phyloP scores from a whole-genome alignment of 2,329 filamentous ascomycete species.

The Colletotrichum sp. region DNA sequence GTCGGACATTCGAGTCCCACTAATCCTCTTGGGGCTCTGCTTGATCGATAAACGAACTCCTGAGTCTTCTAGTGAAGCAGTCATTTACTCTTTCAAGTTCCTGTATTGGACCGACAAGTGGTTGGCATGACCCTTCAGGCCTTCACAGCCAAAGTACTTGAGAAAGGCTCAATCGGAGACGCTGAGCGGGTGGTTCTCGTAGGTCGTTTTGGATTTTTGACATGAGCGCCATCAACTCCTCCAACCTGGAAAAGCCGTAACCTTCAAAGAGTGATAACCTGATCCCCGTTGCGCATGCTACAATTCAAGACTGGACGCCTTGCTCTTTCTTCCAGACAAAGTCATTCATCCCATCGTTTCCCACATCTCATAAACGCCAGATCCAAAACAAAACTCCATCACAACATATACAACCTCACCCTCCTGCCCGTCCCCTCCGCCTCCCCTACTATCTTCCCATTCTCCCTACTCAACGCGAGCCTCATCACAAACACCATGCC shows the following conservation, averaged over 20 bases:
- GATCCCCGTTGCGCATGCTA: background rate
- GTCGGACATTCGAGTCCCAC: background rate
- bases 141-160: background rate
- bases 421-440: conserved; percentile 1
- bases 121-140: background rate
- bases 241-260: background rate
- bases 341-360: background rate
- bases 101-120: background rate
- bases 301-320: background rate
- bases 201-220: background rate
- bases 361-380: background rate
- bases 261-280: background rate
- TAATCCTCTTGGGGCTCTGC: background rate
- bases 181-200: background rate
- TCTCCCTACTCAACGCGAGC: conserved; percentile 2
- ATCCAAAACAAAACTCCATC: background rate
- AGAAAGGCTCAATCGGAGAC: background rate
- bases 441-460: background rate
- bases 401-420: background rate
- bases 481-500: conserved; percentile 13
- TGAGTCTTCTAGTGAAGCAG: background rate
- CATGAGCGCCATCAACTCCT: too few species aligned
- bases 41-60: background rate
- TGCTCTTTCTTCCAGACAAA: background rate
- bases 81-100: background rate